Evolutionary conservation across 495 filamentous ascomycete species (phyloP), one percentile per base, ranked within the genome.

Genomic region (Xylaria intraflava): DNA sequence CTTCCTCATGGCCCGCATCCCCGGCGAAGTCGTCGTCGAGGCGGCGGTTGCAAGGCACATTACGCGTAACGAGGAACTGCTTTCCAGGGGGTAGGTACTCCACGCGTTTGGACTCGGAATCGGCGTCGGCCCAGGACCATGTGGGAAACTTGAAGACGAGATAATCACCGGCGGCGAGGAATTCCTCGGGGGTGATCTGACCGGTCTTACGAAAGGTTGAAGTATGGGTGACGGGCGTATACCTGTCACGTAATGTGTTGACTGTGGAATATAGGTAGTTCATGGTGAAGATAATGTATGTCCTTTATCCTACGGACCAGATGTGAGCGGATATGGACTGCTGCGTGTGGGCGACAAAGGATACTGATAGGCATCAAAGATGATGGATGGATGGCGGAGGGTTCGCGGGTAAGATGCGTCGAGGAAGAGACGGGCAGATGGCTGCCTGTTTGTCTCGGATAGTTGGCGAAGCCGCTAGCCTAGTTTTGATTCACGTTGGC

Each of bases 81-180:
- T 99, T 99, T 0, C 85, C 89, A 0, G 83, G 73, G 3, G 93
- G 93, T 0, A 99, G 84, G 62, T 95, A 87, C 46, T 76, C 69
- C 16, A 87, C 87, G 43, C 91, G 87, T 62, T 89, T 87, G 27
- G 81, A 75, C 2, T 84, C 79, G 17, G 80, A 79, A 9, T 90
- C 88, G 43, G 91, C 91, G 60, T 92, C 88, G 52, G 83, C 81
- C 93, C 93, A 99, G n/a, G 88, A 85, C 93, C 93, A 99, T 41
- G 92, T 93, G 6, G 93, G 93, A 71, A 99, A 99, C 75, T 96
- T 97, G 83, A 92, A 95, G 64, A 96, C 90, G 35, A 99, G 86
- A 70, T 96, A 99, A 73, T 99, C 93, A 59, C 94, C 93, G 2
- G 93, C 94, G 3, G 86, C 84, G 14, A 96, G 77, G 68, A 99